These are phyloP conservation scores for Coemansia sp. DNA, from an alignment of 192 early-diverging fungal genomes.

Conservation along the genomic window DNA sequence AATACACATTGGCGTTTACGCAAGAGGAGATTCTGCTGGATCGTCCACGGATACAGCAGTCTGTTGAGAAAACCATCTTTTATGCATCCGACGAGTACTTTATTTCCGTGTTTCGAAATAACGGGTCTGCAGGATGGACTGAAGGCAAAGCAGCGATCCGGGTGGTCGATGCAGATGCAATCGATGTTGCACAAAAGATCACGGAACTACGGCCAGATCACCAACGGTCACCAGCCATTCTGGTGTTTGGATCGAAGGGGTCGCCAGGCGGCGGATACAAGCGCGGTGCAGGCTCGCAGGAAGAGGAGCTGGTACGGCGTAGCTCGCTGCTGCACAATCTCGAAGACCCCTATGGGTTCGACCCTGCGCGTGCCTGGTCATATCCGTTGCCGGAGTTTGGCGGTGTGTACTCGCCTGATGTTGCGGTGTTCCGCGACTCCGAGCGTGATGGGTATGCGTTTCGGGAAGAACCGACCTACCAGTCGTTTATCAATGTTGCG, in stretches of 20 bases:
- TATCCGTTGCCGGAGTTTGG: conserved; percentile 55
- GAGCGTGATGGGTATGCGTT: conserved; percentile 48
- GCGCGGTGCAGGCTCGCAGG: conserved; percentile 48
- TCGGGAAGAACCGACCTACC: conserved; percentile 43
- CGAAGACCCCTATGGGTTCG: conserved; percentile 46
- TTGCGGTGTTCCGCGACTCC: conserved; percentile 50
- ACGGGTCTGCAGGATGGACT: conserved; percentile 50
- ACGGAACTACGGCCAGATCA: conserved; percentile 47
- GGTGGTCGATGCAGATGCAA: conserved; percentile 40
- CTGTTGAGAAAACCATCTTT: conserved; percentile 39
- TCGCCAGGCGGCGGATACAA: conserved; percentile 53
- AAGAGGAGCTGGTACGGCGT: conserved; percentile 52
- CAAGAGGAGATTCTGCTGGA: conserved; percentile 49
- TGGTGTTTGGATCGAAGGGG: conserved; percentile 49
- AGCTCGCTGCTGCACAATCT: conserved; percentile 49
- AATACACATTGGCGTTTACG: conserved; percentile 43
- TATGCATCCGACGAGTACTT: conserved; percentile 48
- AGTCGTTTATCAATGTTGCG: conserved; percentile 51
- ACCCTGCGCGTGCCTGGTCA: conserved; percentile 44
- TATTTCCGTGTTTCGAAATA: conserved; percentile 51
- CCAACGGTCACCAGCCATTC: conserved; percentile 37
- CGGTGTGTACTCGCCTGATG: conserved; percentile 53
- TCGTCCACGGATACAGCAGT: conserved; percentile 30
- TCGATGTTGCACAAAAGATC: conserved; percentile 39
- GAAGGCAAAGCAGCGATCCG: conserved; percentile 47